These are phyloP conservation scores for Articulospora tetracladia DNA, from an alignment of 495 filamentous ascomycete species.

Conservation along the genomic window DNA sequence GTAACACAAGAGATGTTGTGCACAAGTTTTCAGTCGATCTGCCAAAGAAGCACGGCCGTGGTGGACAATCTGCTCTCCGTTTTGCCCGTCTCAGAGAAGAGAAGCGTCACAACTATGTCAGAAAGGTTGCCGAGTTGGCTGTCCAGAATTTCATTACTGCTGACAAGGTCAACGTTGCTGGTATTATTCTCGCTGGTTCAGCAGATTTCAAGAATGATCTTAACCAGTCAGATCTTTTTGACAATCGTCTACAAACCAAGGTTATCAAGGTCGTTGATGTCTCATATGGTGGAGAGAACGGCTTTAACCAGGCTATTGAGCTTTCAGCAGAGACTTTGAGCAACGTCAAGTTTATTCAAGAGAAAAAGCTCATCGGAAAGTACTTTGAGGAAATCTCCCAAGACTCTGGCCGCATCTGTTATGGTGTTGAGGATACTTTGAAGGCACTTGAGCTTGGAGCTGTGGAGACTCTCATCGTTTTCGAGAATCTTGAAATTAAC, in stretches of 20 bases:
- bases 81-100: conserved; percentile 99
- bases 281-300: conserved; percentile 97
- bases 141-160: conserved; percentile 98
- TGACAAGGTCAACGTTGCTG: conserved; percentile 96
- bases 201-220: conserved; percentile 99
- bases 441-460: conserved; percentile 97
- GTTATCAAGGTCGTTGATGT: conserved; percentile 99
- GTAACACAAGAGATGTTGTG: conserved; percentile 93
- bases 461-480: conserved; percentile 93
- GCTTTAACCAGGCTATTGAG: conserved; percentile 99
- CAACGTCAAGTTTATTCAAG: conserved; percentile 99
- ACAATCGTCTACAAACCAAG: conserved; percentile 82
- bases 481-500: conserved; percentile 91
- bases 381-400: conserved; percentile 99
- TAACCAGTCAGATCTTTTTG: conserved; percentile 96
- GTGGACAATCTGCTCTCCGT: conserved; percentile 98
- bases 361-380: conserved; percentile 97
- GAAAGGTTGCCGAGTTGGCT: conserved; percentile 95
- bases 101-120: conserved; percentile 99
- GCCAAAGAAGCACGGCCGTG: conserved; percentile 99
- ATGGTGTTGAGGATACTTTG: conserved; percentile 94
- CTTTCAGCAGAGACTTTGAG: conserved; percentile 91
- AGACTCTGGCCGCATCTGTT: conserved; percentile 93
- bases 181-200: conserved; percentile 90
- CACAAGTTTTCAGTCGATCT: conserved; percentile 97